Base-by-base conservation (phyloP, 495 filamentous ascomycete genomes). In the Penicillium herquei region DNA sequence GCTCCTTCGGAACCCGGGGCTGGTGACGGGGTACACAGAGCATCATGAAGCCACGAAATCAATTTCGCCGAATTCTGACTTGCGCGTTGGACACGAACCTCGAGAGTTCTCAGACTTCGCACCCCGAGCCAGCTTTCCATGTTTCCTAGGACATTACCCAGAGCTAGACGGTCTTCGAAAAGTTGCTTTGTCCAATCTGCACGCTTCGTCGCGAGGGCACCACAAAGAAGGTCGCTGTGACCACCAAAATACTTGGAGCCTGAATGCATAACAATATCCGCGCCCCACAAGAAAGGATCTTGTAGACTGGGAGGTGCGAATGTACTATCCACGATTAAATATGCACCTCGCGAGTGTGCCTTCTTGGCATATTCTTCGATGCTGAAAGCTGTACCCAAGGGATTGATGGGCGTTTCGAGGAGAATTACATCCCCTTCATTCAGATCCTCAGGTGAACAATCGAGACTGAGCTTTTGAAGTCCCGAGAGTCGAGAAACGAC, bases 231-330 rank as follows among this genome's bases (percentile, higher is more conserved):
- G 74, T 96, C 92, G 57, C 84, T 88, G 70, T 96, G 92, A 0
- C 92, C 92, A 21, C 92, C 92, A 50, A 96, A 78, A 70, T 95
- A 96, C 78, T 96, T 96, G 12, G 90, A 96, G 10, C 89, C 92
- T 30, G 78, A 83, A 71, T 96, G 92, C 86, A 96, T 86, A 11
- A 95, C 82, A 3, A 88, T 71, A 70, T 96, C 91, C 10, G 84
- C 89, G 42, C 90, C 91, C 62, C 73, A 84, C 30, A 56, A 40
- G 63, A 96, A 92, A 10, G 92, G 92, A 62, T 95, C 88, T 65
- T 88, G 85, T 46, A 96, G 76, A 21, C 87, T 87, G n/a, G 92
- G 92, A 18, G 92, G 92, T 1, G 82, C 92, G 65, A 96, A 95
- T 0, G 92, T 96, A 0, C 88, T 83, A 70, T 96, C 92, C 5